A percentile compares a stretch with the other conserved stretches of the same genome.
Evolutionary conservation across 345 rosid species (phyloP).

Genomic region (Garcia nutans): DNA sequence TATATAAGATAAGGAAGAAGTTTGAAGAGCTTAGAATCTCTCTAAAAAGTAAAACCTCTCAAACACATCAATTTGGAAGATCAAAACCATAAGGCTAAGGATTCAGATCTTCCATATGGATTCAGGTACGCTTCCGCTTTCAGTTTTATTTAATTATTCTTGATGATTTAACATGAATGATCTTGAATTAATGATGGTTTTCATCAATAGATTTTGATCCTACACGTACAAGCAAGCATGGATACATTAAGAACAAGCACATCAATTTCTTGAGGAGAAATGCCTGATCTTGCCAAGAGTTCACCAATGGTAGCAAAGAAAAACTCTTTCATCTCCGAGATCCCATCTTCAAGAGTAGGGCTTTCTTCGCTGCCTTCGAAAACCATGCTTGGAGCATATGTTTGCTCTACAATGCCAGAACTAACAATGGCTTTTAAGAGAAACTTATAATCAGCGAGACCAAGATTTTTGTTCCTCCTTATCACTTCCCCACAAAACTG

Average conservation of each 20-base stretch:
- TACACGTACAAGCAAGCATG: constrained; percentile 51
- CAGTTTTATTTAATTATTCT: too few species aligned
- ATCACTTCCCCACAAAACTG: constrained; percentile 38
- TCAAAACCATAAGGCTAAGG: too few species aligned
- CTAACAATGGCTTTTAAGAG: constrained; percentile 50
- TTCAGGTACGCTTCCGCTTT: too few species aligned
- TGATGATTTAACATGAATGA: too few species aligned
- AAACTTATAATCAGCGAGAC: constrained; percentile 47
- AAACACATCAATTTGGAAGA: too few species aligned
- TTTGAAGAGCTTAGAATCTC: too few species aligned
- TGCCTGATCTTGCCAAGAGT: constrained; percentile 54
- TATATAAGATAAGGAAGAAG: too few species aligned
- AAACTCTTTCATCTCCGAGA: constrained; percentile 87
- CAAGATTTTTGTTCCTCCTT: constrained; percentile 39
- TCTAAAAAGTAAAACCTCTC: too few species aligned
- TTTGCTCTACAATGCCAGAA: constrained; percentile 49
- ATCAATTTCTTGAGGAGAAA: constrained; percentile 68
- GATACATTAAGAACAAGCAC: constrained; percentile 78
- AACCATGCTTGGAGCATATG: constrained; percentile 41
- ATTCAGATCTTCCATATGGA: too few species aligned
- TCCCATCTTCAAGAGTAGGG: constrained; percentile 58
- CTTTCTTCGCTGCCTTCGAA: constrained; percentile 43
- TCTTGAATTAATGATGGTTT: too few species aligned
- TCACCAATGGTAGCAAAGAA: constrained; percentile 58
- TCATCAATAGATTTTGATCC: too few species aligned